Percentiles rank a stretch among this genome's conserved stretches.
These are phyloP conservation scores for Lathyrus sativus DNA, from an alignment of 306 rosid genomes.

Conservation along the genomic window DNA sequence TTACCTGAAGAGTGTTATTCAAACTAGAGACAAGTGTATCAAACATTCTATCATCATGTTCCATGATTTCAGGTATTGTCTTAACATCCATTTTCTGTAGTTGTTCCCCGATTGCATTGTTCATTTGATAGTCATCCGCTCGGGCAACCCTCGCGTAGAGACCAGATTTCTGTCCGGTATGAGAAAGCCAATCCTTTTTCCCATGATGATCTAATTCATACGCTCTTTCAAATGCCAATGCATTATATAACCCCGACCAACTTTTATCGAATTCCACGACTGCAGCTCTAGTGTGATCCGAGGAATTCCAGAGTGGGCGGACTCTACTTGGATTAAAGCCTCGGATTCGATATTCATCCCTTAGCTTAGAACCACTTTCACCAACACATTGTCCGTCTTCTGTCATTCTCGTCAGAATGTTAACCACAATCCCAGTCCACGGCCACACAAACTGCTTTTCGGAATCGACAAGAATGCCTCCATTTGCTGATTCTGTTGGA, in stretches of 20 bases:
- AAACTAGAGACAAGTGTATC: conserved; percentile 66
- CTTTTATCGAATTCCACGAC: conserved; percentile 75
- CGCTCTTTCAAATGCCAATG: conserved; percentile 81
- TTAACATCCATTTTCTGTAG: conserved; percentile 71
- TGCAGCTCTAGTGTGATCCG: conserved; percentile 83
- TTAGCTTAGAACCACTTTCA: conserved; percentile 80
- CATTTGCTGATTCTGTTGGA: conserved; percentile 50
- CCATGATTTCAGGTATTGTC: conserved; percentile 70
- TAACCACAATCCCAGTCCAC: conserved; percentile 86
- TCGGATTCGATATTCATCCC: conserved; percentile 71
- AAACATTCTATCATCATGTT: conserved; percentile 74
- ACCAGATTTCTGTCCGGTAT: conserved; percentile 56
- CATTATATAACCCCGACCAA: conserved; percentile 79
- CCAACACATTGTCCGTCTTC: conserved; percentile 72
- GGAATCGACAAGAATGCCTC: conserved; percentile 43
- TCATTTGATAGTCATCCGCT: conserved; percentile 63
- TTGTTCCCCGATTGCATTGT: conserved; percentile 68
- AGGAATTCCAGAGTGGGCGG: conserved; percentile 57
- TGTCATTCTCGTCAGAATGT: conserved; percentile 64
- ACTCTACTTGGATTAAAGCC: conserved; percentile 83
- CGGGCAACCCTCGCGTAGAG: conserved; percentile 92
- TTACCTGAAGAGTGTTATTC: conserved; percentile 59
- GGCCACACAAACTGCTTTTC: conserved; percentile 87
- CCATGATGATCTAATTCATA: conserved; percentile 77
- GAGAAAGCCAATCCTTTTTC: conserved; percentile 62